Percentiles rank a stretch among this genome's conserved stretches.
These are phyloP conservation scores for Gossypium rotundifolium DNA, from an alignment of 345 rosid genomes.

Conservation along the genomic window DNA sequence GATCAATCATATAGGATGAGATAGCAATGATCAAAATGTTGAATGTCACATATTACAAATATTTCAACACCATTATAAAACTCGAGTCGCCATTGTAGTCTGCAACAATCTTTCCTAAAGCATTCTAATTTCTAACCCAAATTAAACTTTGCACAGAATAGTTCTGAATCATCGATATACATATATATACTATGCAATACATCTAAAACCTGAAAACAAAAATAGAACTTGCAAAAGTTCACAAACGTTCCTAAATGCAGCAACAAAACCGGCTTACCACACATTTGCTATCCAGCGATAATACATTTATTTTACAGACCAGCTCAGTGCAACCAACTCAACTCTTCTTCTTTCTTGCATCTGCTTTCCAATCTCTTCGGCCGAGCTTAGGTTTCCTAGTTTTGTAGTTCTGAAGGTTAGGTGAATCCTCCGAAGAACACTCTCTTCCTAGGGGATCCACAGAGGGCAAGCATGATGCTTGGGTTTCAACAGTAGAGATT, in stretches of 20 bases:
- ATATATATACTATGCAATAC: not conserved
- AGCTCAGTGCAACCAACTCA: constrained; percentile 9
- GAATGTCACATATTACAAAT: not conserved
- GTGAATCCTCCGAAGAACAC: constrained; percentile 17
- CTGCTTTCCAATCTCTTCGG: constrained; percentile 68
- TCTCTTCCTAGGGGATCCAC: constrained; percentile 16
- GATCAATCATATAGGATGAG: not conserved
- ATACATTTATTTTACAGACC: constrained; percentile 2
- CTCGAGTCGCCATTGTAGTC: not conserved
- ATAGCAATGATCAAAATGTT: not conserved
- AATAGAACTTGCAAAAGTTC: constrained; percentile 9
- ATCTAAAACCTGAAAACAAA: constrained; percentile 4
- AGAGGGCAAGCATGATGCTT: constrained; percentile 3
- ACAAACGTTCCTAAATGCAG: not conserved
- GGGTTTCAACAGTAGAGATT: constrained; percentile 9
- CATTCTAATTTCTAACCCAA: not conserved
- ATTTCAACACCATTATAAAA: not conserved
- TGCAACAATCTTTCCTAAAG: not conserved
- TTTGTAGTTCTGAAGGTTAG: constrained; percentile 16
- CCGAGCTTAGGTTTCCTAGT: constrained; percentile 21
- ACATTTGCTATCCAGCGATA: not conserved
- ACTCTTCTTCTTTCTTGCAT: constrained; percentile 51
- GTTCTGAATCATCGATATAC: not conserved
- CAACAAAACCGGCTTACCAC: constrained; percentile 8
- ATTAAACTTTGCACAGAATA: not conserved